Evolutionary conservation across 768 basidiomycete genomes (phyloP).

Genomic region (Amanita subjunquillea): DNA sequence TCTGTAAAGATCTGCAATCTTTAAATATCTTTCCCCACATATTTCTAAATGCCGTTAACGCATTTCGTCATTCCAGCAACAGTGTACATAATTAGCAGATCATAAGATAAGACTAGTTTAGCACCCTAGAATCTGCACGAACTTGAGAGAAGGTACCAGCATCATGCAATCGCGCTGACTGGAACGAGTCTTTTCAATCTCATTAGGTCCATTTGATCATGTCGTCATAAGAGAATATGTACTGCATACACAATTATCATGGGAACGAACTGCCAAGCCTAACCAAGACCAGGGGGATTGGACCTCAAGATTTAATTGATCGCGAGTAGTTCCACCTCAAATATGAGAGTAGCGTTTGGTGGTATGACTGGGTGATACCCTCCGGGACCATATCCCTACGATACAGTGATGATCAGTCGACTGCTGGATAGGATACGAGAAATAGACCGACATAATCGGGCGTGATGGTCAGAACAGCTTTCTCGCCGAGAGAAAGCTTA

Average conservation of each 20-base stretch:
- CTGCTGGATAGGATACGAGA: slow-evolving; percentile 4
- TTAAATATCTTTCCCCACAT: not conserved
- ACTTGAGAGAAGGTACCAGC: no score
- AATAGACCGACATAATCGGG: slow-evolving; percentile 64
- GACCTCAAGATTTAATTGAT: slow-evolving; percentile 33
- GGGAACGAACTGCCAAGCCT: not conserved
- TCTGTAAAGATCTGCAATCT: not conserved
- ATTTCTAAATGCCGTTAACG: slow-evolving; percentile 1
- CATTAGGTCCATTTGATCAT: not conserved
- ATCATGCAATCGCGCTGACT: not conserved
- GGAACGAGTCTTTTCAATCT: not conserved
- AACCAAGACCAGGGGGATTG: not conserved
- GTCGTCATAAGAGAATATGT: not conserved
- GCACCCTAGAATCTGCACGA: no score
- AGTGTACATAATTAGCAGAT: no score
- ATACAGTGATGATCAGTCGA: slow-evolving; percentile 1
- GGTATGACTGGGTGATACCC: slow-evolving; percentile 80
- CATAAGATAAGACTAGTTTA: no score
- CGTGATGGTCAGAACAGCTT: slow-evolving; percentile 53
- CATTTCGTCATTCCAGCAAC: not conserved
- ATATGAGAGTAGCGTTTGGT: slow-evolving; percentile 59
- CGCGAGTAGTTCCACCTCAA: slow-evolving; percentile 76
- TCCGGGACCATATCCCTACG: slow-evolving; percentile 59
- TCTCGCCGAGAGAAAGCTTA: slow-evolving; percentile 67
- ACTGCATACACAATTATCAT: not conserved